Base-by-base conservation (phyloP, 768 basidiomycete genomes). In the Macrolepiota dolichaula region DNA sequence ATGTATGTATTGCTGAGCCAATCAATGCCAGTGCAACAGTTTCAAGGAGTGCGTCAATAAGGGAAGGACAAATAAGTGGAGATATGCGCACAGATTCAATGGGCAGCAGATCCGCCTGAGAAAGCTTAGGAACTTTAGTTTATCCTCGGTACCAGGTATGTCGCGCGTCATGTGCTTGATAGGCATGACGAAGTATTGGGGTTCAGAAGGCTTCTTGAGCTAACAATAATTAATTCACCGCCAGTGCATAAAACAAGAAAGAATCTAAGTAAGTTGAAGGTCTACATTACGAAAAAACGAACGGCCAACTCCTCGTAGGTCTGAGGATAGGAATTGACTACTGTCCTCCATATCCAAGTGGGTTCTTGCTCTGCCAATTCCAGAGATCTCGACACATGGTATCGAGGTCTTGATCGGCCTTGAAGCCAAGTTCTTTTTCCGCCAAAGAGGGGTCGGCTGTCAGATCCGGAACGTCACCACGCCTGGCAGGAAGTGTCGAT, bases 351-450 rank as follows among this genome's bases (percentile, higher is more conserved):
- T 92, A 97, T 2, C 95, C 95, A 32, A 83, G 70, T 6, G 91
- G 92, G 68, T 97, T 92, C 73, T 86, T 92, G n/a, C 85, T 86
- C 78, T 98, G 96, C 94, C 96, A 99, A 77, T 96, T 96, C 97
- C 97, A 98, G 67, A 97, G 79, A 74, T 99, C 97, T 59, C 85
- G 80, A 74, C 97, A 98, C 94, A 98, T 98, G 59, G 88, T 87
- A 64, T 94, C 89, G 49, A 99, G 81, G 67, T 87, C 81, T 68
- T 86, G 82, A 27, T 81, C 79, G 12, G 96, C 96, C 63, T 85
- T 84, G 83, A 98, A 99, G 5, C 93, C 93, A 32, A 99, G 88
- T 72, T 98, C 96, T 70, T 85, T 85, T 77, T 96, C 86, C 0
- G 97, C 97, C 22, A 98, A 82, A 6, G 87, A 66, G 0, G 97